These are phyloP conservation scores for Xylaria sp. DNA, from an alignment of 2,329 filamentous ascomycete species.

Conservation along the genomic window DNA sequence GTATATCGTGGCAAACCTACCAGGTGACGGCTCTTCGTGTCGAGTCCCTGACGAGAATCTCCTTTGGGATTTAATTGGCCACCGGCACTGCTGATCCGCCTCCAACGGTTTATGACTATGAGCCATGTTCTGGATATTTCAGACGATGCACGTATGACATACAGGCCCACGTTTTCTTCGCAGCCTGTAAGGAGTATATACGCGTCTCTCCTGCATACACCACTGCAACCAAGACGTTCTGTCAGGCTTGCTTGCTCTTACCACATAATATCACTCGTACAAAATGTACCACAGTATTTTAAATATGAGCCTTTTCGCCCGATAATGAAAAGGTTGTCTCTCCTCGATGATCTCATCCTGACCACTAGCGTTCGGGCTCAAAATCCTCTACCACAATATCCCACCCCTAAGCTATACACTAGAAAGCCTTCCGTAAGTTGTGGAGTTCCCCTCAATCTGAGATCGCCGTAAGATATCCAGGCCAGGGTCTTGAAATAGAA, in stretches of 20 bases:
- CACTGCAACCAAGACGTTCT: background rate
- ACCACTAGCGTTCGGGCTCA: background rate
- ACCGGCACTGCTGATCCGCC: background rate
- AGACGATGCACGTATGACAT: background rate
- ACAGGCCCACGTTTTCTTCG: background rate
- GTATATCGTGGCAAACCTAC: background rate
- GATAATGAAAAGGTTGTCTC: background rate
- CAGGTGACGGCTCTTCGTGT: background rate
- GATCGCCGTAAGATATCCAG: background rate
- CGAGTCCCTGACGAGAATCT: background rate
- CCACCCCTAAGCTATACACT: background rate
- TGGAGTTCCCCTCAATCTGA: background rate
- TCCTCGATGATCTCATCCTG: background rate
- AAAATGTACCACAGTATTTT: background rate
- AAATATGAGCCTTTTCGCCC: background rate
- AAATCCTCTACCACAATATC: background rate
- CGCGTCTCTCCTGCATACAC: background rate
- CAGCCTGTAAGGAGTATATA: background rate
- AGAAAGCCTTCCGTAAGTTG: background rate
- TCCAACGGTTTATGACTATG: background rate
- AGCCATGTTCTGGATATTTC: background rate
- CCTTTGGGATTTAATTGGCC: background rate
- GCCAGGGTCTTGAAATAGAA: background rate
- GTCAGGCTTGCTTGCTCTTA: slow-evolving; percentile 1
- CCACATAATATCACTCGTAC: background rate